Conservation (phyloP, 306 rosid species). For the Herpetospermum pedunculosum region DNA sequence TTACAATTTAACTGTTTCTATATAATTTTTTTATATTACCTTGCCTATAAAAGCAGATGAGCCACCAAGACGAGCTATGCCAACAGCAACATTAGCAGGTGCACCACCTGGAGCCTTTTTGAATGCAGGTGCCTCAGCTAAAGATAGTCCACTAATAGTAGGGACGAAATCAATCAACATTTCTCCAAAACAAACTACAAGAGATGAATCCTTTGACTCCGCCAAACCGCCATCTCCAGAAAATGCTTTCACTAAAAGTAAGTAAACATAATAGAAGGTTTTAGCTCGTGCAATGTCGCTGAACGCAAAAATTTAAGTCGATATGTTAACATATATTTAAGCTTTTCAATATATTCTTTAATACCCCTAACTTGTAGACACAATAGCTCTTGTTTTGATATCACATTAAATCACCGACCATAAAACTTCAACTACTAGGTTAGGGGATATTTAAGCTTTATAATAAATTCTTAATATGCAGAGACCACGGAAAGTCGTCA, state of each 20-base stretch:
- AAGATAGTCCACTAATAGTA: conserved; percentile 57
- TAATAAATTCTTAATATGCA: background rate
- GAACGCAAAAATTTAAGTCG: background rate
- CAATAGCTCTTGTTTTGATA: background rate
- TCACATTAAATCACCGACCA: background rate
- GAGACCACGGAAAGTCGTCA: background rate
- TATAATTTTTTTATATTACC: conserved; percentile 29
- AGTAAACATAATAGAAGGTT: background rate
- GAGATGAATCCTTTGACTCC: conserved; percentile 61
- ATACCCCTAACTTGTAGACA: background rate
- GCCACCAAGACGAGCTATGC: conserved; percentile 87
- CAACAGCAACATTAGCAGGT: conserved; percentile 98
- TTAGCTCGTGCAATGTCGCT: conserved; percentile 6
- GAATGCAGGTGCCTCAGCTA: conserved; percentile 88
- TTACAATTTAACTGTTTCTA: background rate
- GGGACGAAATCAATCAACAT: conserved; percentile 97
- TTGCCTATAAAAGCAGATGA: conserved; percentile 91
- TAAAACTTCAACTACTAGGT: background rate
- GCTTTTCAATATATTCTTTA: background rate
- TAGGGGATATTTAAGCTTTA: background rate
- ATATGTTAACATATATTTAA: background rate
- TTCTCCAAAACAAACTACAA: conserved; percentile 90
- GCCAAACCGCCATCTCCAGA: conserved; percentile 31
- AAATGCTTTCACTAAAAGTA: conserved; percentile 44
- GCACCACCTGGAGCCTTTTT: conserved; percentile 98